Percentiles rank a stretch among this genome's conserved stretches.
Evolutionary conservation across 2,329 filamentous ascomycete genomes (phyloP).

Genomic region (Diaporthe helianthi): DNA sequence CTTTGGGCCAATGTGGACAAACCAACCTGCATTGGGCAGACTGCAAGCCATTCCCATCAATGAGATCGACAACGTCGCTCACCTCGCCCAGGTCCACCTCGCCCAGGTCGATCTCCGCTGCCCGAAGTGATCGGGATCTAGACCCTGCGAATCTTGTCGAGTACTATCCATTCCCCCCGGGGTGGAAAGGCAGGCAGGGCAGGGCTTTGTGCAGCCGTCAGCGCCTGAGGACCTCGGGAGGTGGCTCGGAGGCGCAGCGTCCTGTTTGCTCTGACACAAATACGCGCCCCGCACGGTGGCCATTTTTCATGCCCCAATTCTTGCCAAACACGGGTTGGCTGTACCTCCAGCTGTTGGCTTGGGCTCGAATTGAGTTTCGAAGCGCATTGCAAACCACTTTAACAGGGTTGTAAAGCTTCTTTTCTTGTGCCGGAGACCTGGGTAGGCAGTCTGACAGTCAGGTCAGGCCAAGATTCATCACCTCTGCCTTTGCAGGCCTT

Average conservation of each 20-base stretch:
- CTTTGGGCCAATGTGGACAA: constrained; percentile 24
- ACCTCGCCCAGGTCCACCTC: not conserved
- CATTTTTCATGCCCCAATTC: not conserved
- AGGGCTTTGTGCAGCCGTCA: not conserved
- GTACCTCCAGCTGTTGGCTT: not conserved
- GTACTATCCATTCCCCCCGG: not conserved
- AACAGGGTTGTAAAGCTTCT: not conserved
- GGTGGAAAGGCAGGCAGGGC: not conserved
- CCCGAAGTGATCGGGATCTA: not conserved
- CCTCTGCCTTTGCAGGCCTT: not conserved
- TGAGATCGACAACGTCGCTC: not conserved
- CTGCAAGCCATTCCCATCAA: constrained; percentile 28
- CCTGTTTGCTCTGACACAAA: constrained; percentile 8
- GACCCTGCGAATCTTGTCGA: not conserved
- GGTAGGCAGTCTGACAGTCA: not conserved
- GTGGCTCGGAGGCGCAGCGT: constrained; percentile 7
- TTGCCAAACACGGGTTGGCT: too few relatives aligned
- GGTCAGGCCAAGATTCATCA: not conserved
- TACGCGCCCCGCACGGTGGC: constrained; percentile 8
- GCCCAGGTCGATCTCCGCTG: not conserved
- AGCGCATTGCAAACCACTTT: not conserved
- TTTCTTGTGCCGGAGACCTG: not conserved
- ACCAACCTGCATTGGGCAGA: constrained; percentile 9
- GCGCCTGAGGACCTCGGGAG: too few relatives aligned
- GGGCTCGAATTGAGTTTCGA: constrained; percentile 7